phyloP scores from a whole-genome alignment of 2,329 filamentous ascomycete species.

The Ceratocystis alfenasii region DNA sequence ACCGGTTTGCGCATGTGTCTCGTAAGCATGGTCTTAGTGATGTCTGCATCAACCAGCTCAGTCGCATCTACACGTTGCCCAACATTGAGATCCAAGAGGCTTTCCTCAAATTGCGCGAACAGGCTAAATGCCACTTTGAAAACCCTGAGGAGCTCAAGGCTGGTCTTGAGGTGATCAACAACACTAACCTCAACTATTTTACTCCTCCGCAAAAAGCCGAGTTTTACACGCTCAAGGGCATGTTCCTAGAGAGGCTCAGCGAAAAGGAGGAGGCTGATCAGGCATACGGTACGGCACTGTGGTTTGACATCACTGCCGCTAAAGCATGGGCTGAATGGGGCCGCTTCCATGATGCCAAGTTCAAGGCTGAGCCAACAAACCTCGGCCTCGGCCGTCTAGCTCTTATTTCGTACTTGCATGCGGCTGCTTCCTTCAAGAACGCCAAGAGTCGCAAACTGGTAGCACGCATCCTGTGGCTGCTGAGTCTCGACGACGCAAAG shows the following conservation, averaged over 20 bases:
- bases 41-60: constrained; percentile 93
- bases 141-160: constrained; percentile 84
- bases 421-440: constrained; percentile 91
- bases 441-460: constrained; percentile 91
- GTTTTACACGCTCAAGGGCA: constrained; percentile 97
- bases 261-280: constrained; percentile 86
- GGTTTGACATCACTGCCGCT: constrained; percentile 86
- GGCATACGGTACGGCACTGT: constrained; percentile 87
- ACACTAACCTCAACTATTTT: constrained; percentile 98
- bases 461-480: constrained; percentile 84
- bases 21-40: constrained; percentile 94
- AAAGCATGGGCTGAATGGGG: constrained; percentile 99
- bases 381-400: constrained; percentile 79
- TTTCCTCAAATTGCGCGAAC: constrained; percentile 94
- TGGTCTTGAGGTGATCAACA: constrained; percentile 96
- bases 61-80: constrained; percentile 93
- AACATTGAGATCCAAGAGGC: constrained; percentile 99
- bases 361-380: constrained; percentile 79
- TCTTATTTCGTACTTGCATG: constrained; percentile 90
- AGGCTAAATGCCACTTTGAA: constrained; percentile 97
- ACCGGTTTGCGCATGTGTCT: constrained; percentile 93
- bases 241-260: constrained; percentile 92
- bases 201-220: constrained; percentile 92
- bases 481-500: constrained; percentile 83
- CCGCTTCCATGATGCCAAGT: constrained; percentile 91